Base-by-base conservation (phyloP, 768 basidiomycete genomes). In the Goffeauzyma gilvescens region DNA sequence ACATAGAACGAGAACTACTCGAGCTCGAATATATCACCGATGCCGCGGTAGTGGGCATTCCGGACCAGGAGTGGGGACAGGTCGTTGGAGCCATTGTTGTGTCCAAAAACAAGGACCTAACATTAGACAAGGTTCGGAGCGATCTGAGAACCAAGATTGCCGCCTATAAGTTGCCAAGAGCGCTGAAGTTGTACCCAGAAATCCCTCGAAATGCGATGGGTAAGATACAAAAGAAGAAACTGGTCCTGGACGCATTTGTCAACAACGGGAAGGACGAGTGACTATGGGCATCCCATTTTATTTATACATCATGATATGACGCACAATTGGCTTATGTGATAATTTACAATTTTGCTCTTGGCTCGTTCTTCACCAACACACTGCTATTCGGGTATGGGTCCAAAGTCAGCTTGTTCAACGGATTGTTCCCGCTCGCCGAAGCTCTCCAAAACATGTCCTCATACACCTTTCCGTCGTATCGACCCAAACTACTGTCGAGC, bases 41-140 rank as follows among this genome's bases (percentile, higher is more conserved):
- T 36, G 49, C 45, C 15, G 52, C 57, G 13, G 59, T 60, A 4
- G 57, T 60, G 6, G 59, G 51, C 9, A 52, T 58, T 0, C 48
- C 50, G 20, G 54, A 58, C 36, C 46, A 50, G 27, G 49, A 54
- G 22, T 60, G 59, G 59, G 59, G 59, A 12, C 50, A 60, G 35
- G 53, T 54, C 4, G 59, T 60, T 18, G 49, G 48, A 5, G 51
- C 42, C 9, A 49, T 48, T 20, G 25, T 52, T 5, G 51, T 52
- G 13, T 46, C 51, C 5, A 38, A 36, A 9, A 27, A 40, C 22
- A 30, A 41, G 9, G 38, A 36, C 2, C 18, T 46, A 1, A 42
- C 48, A 2, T 35, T 52, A 8, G 43, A 38, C 5, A 37, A 39
- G 30, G 42, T 52, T 10, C 34, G 51, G 14, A 46, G 15, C n/a